A percentile compares a stretch with the other conserved stretches of the same genome.
These are phyloP conservation scores for Penicillium steckii DNA, from an alignment of 495 filamentous ascomycete species.

Conservation along the genomic window DNA sequence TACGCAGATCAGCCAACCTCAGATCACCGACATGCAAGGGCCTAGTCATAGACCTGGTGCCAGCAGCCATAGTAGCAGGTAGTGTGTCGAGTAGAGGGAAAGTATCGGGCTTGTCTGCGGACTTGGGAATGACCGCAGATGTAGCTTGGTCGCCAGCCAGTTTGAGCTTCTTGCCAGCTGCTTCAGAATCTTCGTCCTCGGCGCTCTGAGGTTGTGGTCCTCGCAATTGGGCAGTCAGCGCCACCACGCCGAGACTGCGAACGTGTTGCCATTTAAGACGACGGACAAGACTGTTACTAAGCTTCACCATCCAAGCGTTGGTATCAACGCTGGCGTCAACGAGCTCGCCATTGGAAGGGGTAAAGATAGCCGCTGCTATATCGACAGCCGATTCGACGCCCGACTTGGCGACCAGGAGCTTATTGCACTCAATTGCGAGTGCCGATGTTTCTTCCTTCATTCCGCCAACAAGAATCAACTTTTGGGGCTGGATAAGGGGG, in stretches of 20 bases:
- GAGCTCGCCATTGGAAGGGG: constrained; percentile 64
- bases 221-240: constrained; percentile 68
- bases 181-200: constrained; percentile 37
- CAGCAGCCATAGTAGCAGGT: constrained; percentile 71
- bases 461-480: constrained; percentile 86
- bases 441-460: constrained; percentile 70
- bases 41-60: constrained; percentile 73
- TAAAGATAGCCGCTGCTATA: constrained; percentile 64
- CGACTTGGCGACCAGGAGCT: constrained; percentile 60
- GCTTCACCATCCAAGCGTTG: constrained; percentile 92
- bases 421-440: constrained; percentile 78
- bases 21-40: constrained; percentile 95
- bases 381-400: constrained; percentile 39
- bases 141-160: constrained; percentile 45
- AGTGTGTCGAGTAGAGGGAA: constrained; percentile 75
- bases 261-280: constrained; percentile 94
- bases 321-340: constrained; percentile 95
- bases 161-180: constrained; percentile 66
- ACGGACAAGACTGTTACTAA: constrained; percentile 78
- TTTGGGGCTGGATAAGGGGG: constrained; percentile 88
- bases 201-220: constrained; percentile 26
- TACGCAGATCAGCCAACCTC: constrained; percentile 81
- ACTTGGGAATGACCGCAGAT: constrained; percentile 24
- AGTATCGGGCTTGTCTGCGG: constrained; percentile 28
- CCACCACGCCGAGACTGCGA: constrained; percentile 82